Base-by-base conservation (phyloP, 148 eudicot species). In the Gaultheria prostrata region DNA sequence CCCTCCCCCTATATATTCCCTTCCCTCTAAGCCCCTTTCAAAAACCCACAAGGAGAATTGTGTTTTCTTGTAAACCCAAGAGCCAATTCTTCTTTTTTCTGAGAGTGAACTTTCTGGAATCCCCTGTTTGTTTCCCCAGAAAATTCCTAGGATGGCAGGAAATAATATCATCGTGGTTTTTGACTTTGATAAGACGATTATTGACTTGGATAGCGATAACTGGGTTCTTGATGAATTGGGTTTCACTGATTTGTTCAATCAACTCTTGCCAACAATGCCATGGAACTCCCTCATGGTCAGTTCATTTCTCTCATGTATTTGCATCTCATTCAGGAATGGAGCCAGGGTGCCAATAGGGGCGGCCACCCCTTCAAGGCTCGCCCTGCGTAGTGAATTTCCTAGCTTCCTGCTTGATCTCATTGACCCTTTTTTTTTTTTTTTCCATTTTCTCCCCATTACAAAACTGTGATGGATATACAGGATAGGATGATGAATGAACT, bases 221-320 rank as follows among this genome's bases (percentile, higher is more conserved):
- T 92, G 98, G 97, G 93, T 95, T 12, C 86, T 92, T 30, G 98
- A 94, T 82, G 93, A 89, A 21, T 86, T 94, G 85, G 94, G 98
- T 39, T 90, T 86, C 76, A 94, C 94, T 0, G 92, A 91, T 15
- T 83, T 86, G 80, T 95, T 95, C 87, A 83, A 92, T 83, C 87
- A 90, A 28, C 94, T 95, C 35, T 90, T 91, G 67, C 87, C 91
- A 30, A 90, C 94, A 87, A 90, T 92, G 92, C 98, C 97, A 14
- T 94, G 93, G 98, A 92, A 94, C 82, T n/a, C 94, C 51, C 83
- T 93, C 65, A 95, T 95, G 96, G 95, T 94, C 6, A 39, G 88
- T 87, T 74, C 24, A 20, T 43, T 73, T 61, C 67, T 61, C 12
- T 61, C 30, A 21, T 59, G 24, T 20, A 56, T 20, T 57, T 20